Percentiles rank a stretch among this genome's conserved stretches.
Conservation (phyloP, 306 rosid species). For the Rubus idaeus region DNA sequence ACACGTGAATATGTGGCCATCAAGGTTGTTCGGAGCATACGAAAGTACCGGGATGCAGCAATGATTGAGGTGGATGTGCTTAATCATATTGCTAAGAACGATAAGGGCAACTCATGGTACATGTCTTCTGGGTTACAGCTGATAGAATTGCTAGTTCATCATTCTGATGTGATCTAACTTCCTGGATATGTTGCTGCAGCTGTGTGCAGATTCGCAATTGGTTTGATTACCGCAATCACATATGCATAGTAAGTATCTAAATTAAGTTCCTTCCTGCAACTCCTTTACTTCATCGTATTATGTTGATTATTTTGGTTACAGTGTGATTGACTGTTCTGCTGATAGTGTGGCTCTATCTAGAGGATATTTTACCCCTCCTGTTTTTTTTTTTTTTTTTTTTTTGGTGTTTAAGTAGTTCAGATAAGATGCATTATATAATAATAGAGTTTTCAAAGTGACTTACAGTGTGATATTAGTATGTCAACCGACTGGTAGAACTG, state of each 20-base stretch:
- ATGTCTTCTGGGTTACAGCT: constrained; percentile 16
- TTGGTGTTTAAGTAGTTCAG: neutral
- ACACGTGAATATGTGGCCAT: constrained; percentile 82
- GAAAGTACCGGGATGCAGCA: constrained; percentile 89
- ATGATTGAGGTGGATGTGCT: constrained; percentile 91
- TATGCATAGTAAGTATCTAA: constrained; percentile 81
- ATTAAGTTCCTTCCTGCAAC: constrained; percentile 7
- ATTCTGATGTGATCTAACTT: constrained; percentile 22
- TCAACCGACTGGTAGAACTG: constrained; percentile 45
- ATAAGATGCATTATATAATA: constrained; percentile 10
- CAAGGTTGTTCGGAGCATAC: constrained; percentile 86
- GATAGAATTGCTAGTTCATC: constrained; percentile 25
- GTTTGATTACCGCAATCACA: constrained; percentile 97
- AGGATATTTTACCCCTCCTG: neutral
- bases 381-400: too few species aligned
- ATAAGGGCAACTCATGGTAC: constrained; percentile 63
- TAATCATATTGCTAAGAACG: constrained; percentile 59
- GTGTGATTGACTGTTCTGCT: neutral
- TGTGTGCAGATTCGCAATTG: constrained; percentile 81
- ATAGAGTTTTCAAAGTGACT: constrained; percentile 21
- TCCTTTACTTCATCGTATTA: constrained; percentile 4
- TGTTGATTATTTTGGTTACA: constrained; percentile 8
- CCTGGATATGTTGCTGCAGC: constrained; percentile 49
- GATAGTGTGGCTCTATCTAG: neutral
- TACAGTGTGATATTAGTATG: constrained; percentile 29